These are phyloP conservation scores for Viridothelium virens DNA, from an alignment of 495 filamentous ascomycete species.

Conservation along the genomic window DNA sequence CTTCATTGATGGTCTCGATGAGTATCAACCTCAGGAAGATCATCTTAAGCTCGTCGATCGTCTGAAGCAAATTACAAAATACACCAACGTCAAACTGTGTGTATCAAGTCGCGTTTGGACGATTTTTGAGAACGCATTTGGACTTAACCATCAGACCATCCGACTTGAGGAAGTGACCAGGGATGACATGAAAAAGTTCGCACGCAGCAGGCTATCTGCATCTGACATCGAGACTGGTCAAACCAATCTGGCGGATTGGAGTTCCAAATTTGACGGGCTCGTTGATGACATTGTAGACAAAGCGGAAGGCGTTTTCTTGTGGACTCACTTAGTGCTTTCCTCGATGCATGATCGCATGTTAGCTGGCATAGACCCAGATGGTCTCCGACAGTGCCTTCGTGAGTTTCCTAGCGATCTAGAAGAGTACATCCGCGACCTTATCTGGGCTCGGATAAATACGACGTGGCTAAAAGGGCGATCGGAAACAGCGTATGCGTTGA, in stretches of 20 bases:
- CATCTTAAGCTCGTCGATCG: background rate
- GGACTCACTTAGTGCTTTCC: constrained; percentile 2
- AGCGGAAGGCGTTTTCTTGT: constrained; percentile 14
- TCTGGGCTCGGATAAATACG: background rate
- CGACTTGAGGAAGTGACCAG: background rate
- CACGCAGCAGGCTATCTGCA: background rate
- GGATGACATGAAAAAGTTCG: background rate
- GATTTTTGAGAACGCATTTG: background rate
- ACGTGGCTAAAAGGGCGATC: background rate
- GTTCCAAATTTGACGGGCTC: background rate
- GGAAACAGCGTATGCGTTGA: background rate
- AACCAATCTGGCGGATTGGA: background rate
- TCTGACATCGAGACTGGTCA: background rate
- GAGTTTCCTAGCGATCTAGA: background rate
- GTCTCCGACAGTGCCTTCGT: background rate
- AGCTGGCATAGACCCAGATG: background rate
- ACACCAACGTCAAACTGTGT: background rate
- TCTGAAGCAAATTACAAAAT: background rate
- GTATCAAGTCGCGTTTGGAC: background rate
- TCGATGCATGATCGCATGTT: constrained; percentile 3
- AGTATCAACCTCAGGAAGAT: background rate
- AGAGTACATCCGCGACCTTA: background rate
- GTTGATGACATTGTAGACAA: constrained; percentile 8
- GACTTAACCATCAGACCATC: background rate
- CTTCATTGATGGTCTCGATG: background rate